phyloP scores from a whole-genome alignment of 129 eudicot species.

The Chrysanthemum makinoi region DNA sequence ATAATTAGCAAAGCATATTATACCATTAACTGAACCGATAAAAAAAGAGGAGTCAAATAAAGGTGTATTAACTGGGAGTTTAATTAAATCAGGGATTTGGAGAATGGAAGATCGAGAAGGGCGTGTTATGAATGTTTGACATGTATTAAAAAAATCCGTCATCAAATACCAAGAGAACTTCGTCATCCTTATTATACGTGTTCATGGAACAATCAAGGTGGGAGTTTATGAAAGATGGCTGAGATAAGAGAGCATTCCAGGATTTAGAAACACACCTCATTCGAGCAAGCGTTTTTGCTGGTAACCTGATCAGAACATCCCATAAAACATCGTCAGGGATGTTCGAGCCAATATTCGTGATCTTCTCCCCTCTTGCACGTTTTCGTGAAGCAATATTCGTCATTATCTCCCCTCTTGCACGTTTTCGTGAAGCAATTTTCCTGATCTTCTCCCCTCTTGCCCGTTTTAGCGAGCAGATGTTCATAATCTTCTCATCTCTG shows the following conservation, averaged over 20 bases:
- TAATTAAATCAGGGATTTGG: background rate
- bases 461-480: background rate
- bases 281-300: slow-evolving; percentile 1
- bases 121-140: background rate
- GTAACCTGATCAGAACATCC: background rate
- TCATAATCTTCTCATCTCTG: background rate
- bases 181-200: background rate
- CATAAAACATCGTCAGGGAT: background rate
- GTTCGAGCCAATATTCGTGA: too few relatives aligned
- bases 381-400: too few relatives aligned
- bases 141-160: too few relatives aligned
- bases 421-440: background rate
- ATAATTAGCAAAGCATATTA: background rate
- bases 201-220: background rate
- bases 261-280: background rate
- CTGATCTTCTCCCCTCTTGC: background rate
- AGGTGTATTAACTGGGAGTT: background rate
- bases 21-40: background rate
- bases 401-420: background rate
- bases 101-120: background rate
- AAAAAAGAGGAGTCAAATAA: background rate
- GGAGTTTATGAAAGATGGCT: slow-evolving; percentile 7
- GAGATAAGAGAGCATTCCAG: background rate
- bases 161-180: background rate
- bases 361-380: too few relatives aligned